A percentile compares a stretch with the other conserved stretches of the same genome.
Conservation (phyloP, 805 yeast genomes). For the Ogataea naganishii region DNA sequence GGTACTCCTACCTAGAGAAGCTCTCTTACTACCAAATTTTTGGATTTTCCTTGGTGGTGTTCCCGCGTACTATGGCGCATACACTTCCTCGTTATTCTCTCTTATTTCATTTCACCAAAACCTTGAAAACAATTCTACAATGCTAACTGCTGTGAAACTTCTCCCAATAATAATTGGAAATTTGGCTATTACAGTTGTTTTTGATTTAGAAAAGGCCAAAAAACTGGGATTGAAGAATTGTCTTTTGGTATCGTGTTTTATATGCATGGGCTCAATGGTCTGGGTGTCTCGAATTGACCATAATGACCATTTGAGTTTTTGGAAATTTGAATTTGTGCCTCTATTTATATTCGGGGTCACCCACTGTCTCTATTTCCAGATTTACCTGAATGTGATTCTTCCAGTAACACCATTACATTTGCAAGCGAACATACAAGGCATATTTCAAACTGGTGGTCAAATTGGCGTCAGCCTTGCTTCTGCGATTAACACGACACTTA, state of each 20-base stretch:
- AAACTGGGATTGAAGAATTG: slow-evolving; percentile 14
- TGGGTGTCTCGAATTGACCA: slow-evolving; percentile 14
- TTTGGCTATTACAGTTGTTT: slow-evolving; percentile 17
- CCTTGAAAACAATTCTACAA: slow-evolving; percentile 20
- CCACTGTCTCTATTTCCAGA: slow-evolving; percentile 24
- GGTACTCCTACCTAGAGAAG: slow-evolving; percentile 14
- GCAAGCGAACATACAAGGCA: slow-evolving; percentile 31
- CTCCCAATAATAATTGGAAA: slow-evolving; percentile 26
- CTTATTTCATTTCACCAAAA: slow-evolving; percentile 17
- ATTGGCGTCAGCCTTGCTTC: slow-evolving; percentile 22
- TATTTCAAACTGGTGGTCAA: slow-evolving; percentile 27
- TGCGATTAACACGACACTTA: slow-evolving; percentile 17
- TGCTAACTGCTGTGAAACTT: slow-evolving; percentile 27
- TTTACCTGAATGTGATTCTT: slow-evolving; percentile 23
- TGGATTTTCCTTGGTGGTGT: slow-evolving; percentile 6
- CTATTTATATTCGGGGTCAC: slow-evolving; percentile 11
- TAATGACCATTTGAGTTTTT: slow-evolving; percentile 10
- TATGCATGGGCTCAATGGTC: slow-evolving; percentile 8
- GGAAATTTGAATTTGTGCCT: slow-evolving; percentile 18
- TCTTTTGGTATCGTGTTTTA: slow-evolving; percentile 6
- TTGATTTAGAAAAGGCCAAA: slow-evolving; percentile 5
- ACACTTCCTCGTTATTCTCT: slow-evolving; percentile 3
- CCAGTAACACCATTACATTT: slow-evolving; percentile 27
- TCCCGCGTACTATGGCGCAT: slow-evolving; percentile 5
- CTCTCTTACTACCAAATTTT: slow-evolving; percentile 13